Evolutionary conservation across 2,329 filamentous ascomycete genomes (phyloP), one percentile per base, ranked within the genome.

Genomic region (Phialemoniopsis sp.): DNA sequence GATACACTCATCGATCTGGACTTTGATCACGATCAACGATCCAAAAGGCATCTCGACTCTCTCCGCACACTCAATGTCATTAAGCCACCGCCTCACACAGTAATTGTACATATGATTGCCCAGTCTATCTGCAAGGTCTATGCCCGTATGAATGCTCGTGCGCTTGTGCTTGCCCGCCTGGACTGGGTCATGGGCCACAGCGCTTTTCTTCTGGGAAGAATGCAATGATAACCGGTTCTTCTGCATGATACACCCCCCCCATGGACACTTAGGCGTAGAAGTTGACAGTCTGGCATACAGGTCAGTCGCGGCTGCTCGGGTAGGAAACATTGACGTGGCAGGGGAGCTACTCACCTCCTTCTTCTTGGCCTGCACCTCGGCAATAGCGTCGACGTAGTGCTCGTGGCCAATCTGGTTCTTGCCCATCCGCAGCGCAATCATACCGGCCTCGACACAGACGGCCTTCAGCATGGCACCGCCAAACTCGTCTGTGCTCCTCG

Each of bases 341-440:
- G n/a, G 17, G 8, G 16, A 5, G 36, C 15, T 35, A 72, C 76
- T 70, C 54, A 80, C 76, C 47, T 94, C 89, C 79, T 94, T 94
- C 85, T 95, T 95, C 83, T 95, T 85, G 46, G 85, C 83, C 64
- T 90, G 89, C 53, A 98, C 93, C 68, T 98, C 93, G 29, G 89
- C 80, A 63, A 98, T 97, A 45, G 93, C 93, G 72, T 98, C 93
- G 37, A 98, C 93, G 59, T 97, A 98, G 66, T 98, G 89, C 72
- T 98, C 93, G 62, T 98, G 93, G 44, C 86, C 87, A 58, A 98
- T 93, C 78, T 96, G 96, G 68, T 85, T 89, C 75, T 95, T 90
- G 45, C 93, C 93, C 63, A 85, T 89, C 52, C 93, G 80, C 58
- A 98, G 72, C 19, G 93, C 93, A 68, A 98, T 98, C 93, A 98